Evolutionary conservation across 345 rosid genomes (phyloP).

Genomic region (Lagerstroemia speciosa): DNA sequence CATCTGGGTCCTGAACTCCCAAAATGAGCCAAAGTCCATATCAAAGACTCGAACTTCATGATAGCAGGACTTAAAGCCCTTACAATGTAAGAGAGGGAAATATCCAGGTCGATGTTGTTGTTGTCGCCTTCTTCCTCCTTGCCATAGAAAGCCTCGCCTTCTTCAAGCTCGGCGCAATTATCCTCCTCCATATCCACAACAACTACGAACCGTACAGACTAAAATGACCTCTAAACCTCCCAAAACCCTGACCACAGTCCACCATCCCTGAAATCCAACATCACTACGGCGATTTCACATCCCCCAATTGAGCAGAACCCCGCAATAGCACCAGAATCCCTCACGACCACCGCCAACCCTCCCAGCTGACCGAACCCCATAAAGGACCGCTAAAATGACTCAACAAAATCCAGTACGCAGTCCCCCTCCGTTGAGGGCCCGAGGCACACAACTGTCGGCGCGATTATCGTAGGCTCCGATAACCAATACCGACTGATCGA

Average conservation of each 20-base stretch:
- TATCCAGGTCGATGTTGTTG: slow-evolving; percentile 43
- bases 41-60: slow-evolving; percentile 7
- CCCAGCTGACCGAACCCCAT: neutral
- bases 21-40: slow-evolving; percentile 4
- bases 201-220: slow-evolving; percentile 2
- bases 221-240: slow-evolving; percentile 5
- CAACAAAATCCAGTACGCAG: neutral
- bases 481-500: slow-evolving; percentile 7
- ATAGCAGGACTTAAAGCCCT: slow-evolving; percentile 24
- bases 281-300: slow-evolving; percentile 11
- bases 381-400: slow-evolving; percentile 4
- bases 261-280: slow-evolving; percentile 63
- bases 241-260: slow-evolving; percentile 19
- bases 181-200: slow-evolving; percentile 33
- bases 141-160: slow-evolving; percentile 55
- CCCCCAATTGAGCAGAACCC: neutral
- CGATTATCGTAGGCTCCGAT: slow-evolving; percentile 6
- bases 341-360: slow-evolving; percentile 1
- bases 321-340: slow-evolving; percentile 9
- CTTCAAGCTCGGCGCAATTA: slow-evolving; percentile 50
- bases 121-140: slow-evolving; percentile 20
- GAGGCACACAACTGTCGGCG: slow-evolving; percentile 6
- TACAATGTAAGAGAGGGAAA: slow-evolving; percentile 68
- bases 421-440: neutral
- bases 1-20: neutral